Percentiles rank a stretch among this genome's conserved stretches.
These are phyloP conservation scores for Bruguiera sexangula DNA, from an alignment of 345 rosid genomes.

Conservation along the genomic window DNA sequence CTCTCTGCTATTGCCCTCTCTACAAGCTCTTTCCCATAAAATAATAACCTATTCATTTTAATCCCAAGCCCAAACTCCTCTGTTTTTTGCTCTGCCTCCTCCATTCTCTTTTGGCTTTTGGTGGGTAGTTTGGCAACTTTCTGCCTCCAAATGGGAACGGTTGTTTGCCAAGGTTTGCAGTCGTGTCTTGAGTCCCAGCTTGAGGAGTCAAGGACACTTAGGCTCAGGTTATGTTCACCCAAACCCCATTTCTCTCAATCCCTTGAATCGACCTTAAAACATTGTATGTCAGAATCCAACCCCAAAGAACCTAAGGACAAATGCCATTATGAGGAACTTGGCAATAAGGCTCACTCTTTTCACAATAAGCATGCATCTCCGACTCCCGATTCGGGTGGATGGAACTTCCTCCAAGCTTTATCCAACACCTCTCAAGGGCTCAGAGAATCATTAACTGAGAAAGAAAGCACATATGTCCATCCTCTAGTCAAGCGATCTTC, in stretches of 20 bases:
- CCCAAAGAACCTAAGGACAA: conserved; percentile 19
- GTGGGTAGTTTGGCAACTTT: neutral
- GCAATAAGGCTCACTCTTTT: neutral
- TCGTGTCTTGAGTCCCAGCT: conserved; percentile 54
- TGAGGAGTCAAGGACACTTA: conserved; percentile 48
- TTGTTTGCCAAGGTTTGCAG: conserved; percentile 58
- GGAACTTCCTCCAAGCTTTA: conserved; percentile 53
- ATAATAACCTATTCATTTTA: conserved; percentile 3
- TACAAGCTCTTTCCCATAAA: conserved; percentile 4
- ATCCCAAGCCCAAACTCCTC: conserved; percentile 3
- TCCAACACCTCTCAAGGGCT: conserved; percentile 22
- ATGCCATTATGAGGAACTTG: conserved; percentile 15
- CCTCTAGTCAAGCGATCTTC: conserved; percentile 43
- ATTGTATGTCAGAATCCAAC: conserved; percentile 31
- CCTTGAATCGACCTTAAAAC: conserved; percentile 34
- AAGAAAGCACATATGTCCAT: conserved; percentile 35
- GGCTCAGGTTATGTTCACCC: conserved; percentile 57
- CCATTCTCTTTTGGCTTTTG: conserved; percentile 5
- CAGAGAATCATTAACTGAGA: conserved; percentile 19
- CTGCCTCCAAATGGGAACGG: conserved; percentile 51
- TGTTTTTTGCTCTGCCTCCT: conserved; percentile 17
- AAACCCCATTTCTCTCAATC: conserved; percentile 35
- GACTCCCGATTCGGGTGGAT: conserved; percentile 28
- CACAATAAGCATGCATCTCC: conserved; percentile 11
- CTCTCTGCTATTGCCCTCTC: neutral